Evolutionary conservation across 1,284 basidiomycete genomes (phyloP), one percentile per base, ranked within the genome.

Genomic region (Papiliotrema nemorosa): DNA sequence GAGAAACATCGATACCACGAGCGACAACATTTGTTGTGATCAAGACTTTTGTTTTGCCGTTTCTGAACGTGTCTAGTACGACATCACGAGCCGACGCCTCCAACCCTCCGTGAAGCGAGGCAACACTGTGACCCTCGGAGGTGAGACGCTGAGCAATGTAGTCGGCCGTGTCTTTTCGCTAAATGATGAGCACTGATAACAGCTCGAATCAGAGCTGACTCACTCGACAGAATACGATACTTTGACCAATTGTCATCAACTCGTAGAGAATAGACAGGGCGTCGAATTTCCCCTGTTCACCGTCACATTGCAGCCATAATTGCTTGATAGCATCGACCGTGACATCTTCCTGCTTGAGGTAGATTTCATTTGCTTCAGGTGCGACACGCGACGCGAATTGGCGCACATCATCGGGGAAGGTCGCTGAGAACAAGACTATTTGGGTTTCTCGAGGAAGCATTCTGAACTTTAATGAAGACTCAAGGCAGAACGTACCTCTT

Each of bases 11-110:
- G 78, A 99, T 98, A 41, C 96, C 96, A 33, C 96, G 85, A 9
- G 96, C 92, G 60, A 98, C 88, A 63, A 99, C 96, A 75, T 99
- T 98, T 48, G 96, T 99, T 47, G 96, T 97, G 72, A 99, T 98
- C 58, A 99, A 78, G 36, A 97, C 94, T 76, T 98, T 98, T 73
- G 91, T 90, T 70, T 86, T 87, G 53, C 96, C 96, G 63, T 96
- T 87, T 45, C 96, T 82, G 84, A 98, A 99, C 24, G 84, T 84
- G 70, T 97, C 93, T 66, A 98, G 94, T 58, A 94, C 87, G 34
- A 82, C 69, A 74, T 99, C 96, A 64, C 96, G 90, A 67, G 94
- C 90, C 2, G 79, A 61, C 13, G 87, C 85, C 60, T 93, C 87
- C 75, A 97, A 94, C 41, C 90, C 88, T 35, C 96, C 96, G 68